Conservation (phyloP, 1,139 yeast species). For the Arxiozyma slooffiae region DNA sequence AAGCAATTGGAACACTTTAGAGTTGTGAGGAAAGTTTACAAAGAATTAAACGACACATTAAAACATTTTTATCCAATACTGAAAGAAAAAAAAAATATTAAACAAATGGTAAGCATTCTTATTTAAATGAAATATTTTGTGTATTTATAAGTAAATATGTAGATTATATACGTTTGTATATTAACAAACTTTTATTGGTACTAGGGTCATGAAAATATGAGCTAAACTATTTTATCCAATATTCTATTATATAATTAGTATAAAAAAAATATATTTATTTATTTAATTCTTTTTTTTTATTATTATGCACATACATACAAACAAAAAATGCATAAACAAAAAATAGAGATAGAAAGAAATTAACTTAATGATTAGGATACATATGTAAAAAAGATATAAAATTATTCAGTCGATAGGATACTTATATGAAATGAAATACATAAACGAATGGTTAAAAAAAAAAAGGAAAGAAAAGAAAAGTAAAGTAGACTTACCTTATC, state of each 20-base stretch:
- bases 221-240: background rate
- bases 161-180: no score
- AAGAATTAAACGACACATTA: conserved; percentile 66
- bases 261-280: no score
- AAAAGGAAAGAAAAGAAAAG: background rate
- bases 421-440: background rate
- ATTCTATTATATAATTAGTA: background rate
- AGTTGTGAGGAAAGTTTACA: conserved; percentile 71
- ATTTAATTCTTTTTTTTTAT: no score
- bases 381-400: background rate
- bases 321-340: no score
- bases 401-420: no score
- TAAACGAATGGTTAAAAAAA: conserved; percentile 8
- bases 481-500: background rate
- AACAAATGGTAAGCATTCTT: conserved; percentile 47
- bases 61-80: conserved; percentile 62
- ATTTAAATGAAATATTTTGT: conserved; percentile 29
- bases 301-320: no score
- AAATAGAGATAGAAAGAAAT: background rate
- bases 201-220: no score
- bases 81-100: conserved; percentile 53
- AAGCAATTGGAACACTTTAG: conserved; percentile 86
- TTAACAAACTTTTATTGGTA: background rate
- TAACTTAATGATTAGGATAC: background rate
- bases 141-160: background rate